Base-by-base conservation (phyloP, 768 basidiomycete species). In the Pulveroboletus sp. region DNA sequence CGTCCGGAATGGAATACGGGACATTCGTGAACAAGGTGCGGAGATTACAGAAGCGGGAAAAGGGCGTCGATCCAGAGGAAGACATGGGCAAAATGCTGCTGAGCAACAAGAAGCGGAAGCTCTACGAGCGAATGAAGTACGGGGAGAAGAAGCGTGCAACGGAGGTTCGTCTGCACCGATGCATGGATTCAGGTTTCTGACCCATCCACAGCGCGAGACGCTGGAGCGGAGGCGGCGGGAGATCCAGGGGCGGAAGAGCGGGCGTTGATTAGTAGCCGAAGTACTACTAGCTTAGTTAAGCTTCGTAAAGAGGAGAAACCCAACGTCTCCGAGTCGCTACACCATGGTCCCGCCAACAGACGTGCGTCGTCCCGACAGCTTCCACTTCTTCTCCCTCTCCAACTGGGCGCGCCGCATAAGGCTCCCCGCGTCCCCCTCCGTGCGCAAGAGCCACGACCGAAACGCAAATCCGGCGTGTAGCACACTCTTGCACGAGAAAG, bases 71-170 rank as follows among this genome's bases (percentile, higher is more conserved):
- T 72, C 54, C 6, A 12, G 90, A 93, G 64, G 76, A 82, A 60
- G 88, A 94, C 64, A 90, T 95, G 87, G 86, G 89, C 70, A 95
- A 94, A 78, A 95, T 97, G 85, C 78, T 97, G 82, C 85, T 96
- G 85, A 95, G 90, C 74, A 93, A 91, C 69, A 92, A 89, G 73
- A 87, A 95, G 68, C 80, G 83, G 60, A 94, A 94, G 70, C 70
- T 96, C 60, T 95, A 94, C 67, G 91, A 93, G 70, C 87, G 87
- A 71, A 89, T 96, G 81, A 91, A 93, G 72, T 81, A 89, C 64
- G 83, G 85, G 56, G 80, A 94, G 64, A 77, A 79, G 65, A 89
- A 85, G 71, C 83, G 84, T 52, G 75, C 76, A 13, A 71, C 76
- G 22, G 90, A 95, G 87, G 93, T 93, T 65, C 58, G 85, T 72